phyloP scores from a whole-genome alignment of 2,329 filamentous ascomycete species.

The Bipolaris oryzae region DNA sequence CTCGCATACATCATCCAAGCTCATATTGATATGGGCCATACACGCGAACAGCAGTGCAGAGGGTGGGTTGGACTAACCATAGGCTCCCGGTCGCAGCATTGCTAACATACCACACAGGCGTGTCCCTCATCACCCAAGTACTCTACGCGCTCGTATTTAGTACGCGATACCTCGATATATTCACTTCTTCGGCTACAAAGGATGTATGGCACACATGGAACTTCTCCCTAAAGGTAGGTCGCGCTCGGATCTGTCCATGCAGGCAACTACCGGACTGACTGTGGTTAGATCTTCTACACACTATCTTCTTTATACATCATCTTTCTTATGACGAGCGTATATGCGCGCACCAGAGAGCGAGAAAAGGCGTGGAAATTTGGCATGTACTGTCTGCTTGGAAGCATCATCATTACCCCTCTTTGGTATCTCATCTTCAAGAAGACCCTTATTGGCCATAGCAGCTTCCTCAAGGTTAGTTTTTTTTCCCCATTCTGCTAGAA shows the following conservation, averaged over 20 bases:
- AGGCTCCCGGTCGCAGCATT: neutral
- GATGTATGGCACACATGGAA: constrained; percentile 58
- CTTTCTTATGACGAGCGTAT: constrained; percentile 83
- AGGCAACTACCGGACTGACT: constrained; percentile 17
- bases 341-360: constrained; percentile 83
- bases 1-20: constrained; percentile 84
- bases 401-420: constrained; percentile 72
- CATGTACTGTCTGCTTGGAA: constrained; percentile 68
- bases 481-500: too few species aligned
- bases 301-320: constrained; percentile 84
- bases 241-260: neutral
- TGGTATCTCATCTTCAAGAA: constrained; percentile 70
- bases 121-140: constrained; percentile 88
- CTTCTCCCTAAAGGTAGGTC: constrained; percentile 70
- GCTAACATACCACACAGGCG: constrained; percentile 58
- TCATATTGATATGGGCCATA: constrained; percentile 88
- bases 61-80: constrained; percentile 56
- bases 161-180: constrained; percentile 85
- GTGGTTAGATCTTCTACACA: constrained; percentile 75
- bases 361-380: constrained; percentile 95
- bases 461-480: constrained; percentile 50
- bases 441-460: constrained; percentile 49
- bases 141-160: constrained; percentile 87
- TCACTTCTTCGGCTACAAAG: constrained; percentile 54
- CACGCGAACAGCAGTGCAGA: constrained; percentile 87